Base-by-base conservation (phyloP, 192 early-diverging fungal species). In the Rhizophagus clarus region DNA sequence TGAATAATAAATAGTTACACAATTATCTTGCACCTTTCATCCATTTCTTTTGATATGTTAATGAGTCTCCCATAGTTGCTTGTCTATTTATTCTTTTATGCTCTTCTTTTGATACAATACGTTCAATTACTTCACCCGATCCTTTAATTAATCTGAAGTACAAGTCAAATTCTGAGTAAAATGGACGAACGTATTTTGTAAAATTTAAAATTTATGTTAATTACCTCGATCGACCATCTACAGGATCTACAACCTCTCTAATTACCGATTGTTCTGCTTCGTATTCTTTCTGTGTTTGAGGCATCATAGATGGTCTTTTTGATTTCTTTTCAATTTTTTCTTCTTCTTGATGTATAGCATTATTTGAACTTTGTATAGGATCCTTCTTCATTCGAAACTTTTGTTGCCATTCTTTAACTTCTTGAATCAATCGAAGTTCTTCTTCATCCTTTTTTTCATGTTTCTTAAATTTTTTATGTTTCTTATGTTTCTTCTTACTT, bases 101-200 rank as follows among this genome's bases (percentile, higher is more conserved):
- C 24, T 89, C 85, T 26, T 88, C 88, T 29, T 70, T 74, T 32
- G 82, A 78, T 20, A 89, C 88, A 14, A 89, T 88, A 17, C 83
- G 62, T 72, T 89, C 88, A 14, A 89, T 72, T 20, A 89, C 84
- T 78, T 89, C 88, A 0, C 88, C 88, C 14, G 82, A 82, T 49
- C 88, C 88, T 73, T 82, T 87, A 14, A 89, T 86, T 24, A 86
- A 63, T 64, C 88, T 89, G 67, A 61, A 42, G 31, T 28, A 64
- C 61, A 42, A 70, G 0, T 9, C 67, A 45, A 9, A 81, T 22
- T 14, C 5, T 31, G 78, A 61, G 31, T 42, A 63, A n/a, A 40
- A 24, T 15, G 14, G 17, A 56, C 51, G 5, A 56, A 56, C 12
- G 42, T 45, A 45, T 45, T 37, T 12, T 45, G 11, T 12, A 45